Conservation (phyloP, 768 basidiomycete species). For the Termitomyces sp. region DNA sequence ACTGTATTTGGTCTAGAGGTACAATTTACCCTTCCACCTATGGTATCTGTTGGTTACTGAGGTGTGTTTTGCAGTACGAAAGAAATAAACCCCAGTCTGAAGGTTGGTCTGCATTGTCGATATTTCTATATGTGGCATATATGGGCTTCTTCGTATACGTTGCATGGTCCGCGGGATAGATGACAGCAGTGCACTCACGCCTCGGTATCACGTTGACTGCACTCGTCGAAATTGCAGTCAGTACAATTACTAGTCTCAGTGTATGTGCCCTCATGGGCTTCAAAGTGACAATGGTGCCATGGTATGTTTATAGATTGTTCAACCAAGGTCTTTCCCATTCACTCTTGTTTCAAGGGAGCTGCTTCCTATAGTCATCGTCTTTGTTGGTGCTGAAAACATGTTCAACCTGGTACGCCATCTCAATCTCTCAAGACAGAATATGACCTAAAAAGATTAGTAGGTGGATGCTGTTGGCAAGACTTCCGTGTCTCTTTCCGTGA, state of each 20-base stretch:
- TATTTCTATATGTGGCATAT: slow-evolving; percentile 76
- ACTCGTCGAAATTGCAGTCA: slow-evolving; percentile 85
- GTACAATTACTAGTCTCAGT: slow-evolving; percentile 90
- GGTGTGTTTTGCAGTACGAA: slow-evolving; percentile 42
- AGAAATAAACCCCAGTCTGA: slow-evolving; percentile 41
- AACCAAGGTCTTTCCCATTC: background rate
- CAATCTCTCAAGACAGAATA: background rate
- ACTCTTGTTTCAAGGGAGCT: slow-evolving; percentile 55
- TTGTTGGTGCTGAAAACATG: slow-evolving; percentile 98
- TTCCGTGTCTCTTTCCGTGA: slow-evolving; percentile 82
- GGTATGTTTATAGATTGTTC: slow-evolving; percentile 44
- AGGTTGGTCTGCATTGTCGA: slow-evolving; percentile 58
- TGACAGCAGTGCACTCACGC: slow-evolving; percentile 85
- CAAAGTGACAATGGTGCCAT: slow-evolving; percentile 85
- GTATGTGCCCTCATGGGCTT: slow-evolving; percentile 90
- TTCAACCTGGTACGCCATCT: slow-evolving; percentile 70
- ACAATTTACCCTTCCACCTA: background rate
- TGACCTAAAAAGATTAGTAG: slow-evolving; percentile 30
- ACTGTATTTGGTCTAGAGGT: slow-evolving; percentile 47
- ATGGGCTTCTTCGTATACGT: slow-evolving; percentile 73
- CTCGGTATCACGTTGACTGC: slow-evolving; percentile 93
- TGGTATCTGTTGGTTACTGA: background rate
- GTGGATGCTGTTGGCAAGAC: slow-evolving; percentile 85
- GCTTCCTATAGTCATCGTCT: slow-evolving; percentile 90
- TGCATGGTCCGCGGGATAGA: slow-evolving; percentile 67